Conservation (phyloP, 495 filamentous ascomycete species). For the Talaromyces wortmannii region DNA sequence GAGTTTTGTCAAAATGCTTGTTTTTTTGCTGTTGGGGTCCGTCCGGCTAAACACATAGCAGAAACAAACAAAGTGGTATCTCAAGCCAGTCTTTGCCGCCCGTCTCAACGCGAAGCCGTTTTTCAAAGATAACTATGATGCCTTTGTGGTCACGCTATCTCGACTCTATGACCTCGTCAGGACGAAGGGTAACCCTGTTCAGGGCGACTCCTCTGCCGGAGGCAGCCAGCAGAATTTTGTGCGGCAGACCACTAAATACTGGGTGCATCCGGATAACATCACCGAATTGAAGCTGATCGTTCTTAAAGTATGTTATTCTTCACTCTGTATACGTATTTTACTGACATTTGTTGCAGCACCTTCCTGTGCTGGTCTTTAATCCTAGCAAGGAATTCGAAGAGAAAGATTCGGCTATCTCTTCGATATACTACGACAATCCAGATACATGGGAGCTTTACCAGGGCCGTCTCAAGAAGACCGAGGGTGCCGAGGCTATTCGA, state of each 20-base stretch:
- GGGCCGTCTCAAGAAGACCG: conserved; percentile 92
- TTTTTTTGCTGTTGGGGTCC: conserved; percentile 1
- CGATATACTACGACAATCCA: conserved; percentile 95
- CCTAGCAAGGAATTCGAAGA: conserved; percentile 91
- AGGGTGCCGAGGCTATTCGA: conserved; percentile 94
- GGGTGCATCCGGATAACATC: conserved; percentile 98
- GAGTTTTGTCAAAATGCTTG: conserved; percentile 19
- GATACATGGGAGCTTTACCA: conserved; percentile 91
- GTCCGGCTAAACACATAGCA: conserved; percentile 25
- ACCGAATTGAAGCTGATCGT: conserved; percentile 97
- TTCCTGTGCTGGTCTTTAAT: conserved; percentile 97
- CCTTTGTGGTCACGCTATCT: conserved; percentile 90
- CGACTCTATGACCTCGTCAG: conserved; percentile 92
- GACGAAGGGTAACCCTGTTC: conserved; percentile 84
- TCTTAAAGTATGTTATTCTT: conserved; percentile 53
- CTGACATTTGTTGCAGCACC: conserved; percentile 46
- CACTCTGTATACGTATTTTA: conserved; percentile 6
- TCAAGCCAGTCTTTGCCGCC: conserved; percentile 89
- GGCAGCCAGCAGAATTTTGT: conserved; percentile 94
- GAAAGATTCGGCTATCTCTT: conserved; percentile 89
- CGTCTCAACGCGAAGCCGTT: conserved; percentile 93
- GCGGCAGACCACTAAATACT: conserved; percentile 97
- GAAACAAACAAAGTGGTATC: conserved; percentile 93
- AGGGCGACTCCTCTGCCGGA: conserved; percentile 85
- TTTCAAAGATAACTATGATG: conserved; percentile 98